Base-by-base conservation (phyloP, 768 basidiomycete genomes). In the Lentinus brumalis region DNA sequence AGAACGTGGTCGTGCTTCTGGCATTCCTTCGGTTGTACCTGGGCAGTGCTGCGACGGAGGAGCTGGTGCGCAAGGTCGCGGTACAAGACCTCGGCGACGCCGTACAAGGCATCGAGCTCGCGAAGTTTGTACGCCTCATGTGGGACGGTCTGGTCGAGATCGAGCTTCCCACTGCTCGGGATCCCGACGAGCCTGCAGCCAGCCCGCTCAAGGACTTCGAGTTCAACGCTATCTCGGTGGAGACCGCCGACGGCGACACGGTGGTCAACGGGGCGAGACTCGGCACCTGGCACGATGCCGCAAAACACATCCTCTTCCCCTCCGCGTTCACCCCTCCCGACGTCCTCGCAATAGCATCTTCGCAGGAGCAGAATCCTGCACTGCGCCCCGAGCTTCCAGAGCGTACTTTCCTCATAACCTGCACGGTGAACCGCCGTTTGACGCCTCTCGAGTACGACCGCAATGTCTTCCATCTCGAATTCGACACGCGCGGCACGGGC, bases 401-500 rank as follows among this genome's bases (percentile, higher is more conserved):
- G 60, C 88, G 89, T 69, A 98, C 95, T 26, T 98, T 84, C 83
- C 86, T 98, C 56, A 88, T 98, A 58, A 96, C 92, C 9, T 96
- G 94, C 74, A 86, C 88, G 6, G 95, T 97, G 74, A 98, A 98
- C 78, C 87, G 88, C 46, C 92, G 97, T 35, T 85, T 99, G 50
- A 98, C 97, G 1, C 97, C 97, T 35, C 75, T 86, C 66, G 94
- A 96, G 63, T 99, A 99, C 76, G 91, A 98, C 75, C 92, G 97
- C 67, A 98, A 99, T 75, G 95, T 99, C 35, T 98, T 98, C 82
- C 97, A 99, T 77, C 83, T 99, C 66, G 97, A 98, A 78, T 96
- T 99, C 71, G 87, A 95, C 72, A 94, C 92, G 3, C 78, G 84
- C 30, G 92, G 92, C 35, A 99, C 97, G 26, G 95, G 95, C 9